Base-by-base conservation (phyloP, 148 eudicot genomes). In the Nepenthes gracilis region DNA sequence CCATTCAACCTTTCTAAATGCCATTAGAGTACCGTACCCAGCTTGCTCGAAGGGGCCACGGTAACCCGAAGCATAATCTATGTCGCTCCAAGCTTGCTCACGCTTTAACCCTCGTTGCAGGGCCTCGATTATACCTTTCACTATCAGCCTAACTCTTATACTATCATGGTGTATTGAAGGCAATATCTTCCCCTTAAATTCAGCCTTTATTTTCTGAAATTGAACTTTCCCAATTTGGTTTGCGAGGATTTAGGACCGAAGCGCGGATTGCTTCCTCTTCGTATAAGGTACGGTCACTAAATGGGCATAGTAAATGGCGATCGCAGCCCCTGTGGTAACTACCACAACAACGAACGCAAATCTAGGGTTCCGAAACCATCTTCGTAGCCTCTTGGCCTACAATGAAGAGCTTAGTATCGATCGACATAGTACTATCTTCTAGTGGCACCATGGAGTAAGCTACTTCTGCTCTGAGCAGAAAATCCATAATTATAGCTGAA, bases 341-440 rank as follows among this genome's bases (percentile, higher is more conserved):
- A 83, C 47, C 12, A 78, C 76, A 12, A 78, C 70, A 11, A 75
- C 71, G 2, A 87, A 58, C 12, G 78, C 59, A 49, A 73, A 65
- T 60, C 80, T 80, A 12, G 88, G 97, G 60, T 88, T 88, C 50
- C 83, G 37, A 68, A 78, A 70, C 90, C 87, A 85, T 12, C 63
- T 36, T 48, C 74, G 55, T 67, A 76, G 9, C 90, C 88, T 57
- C 93, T 72, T 2, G 84, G 82, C 51, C 76, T 71, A 69, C 83
- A 91, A 55, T 92, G 90, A 5, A 70, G 35, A 69, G 88, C 78
- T 43, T 75, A 83, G 59, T 71, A 23, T 6, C 80, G 58, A 61
- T 91, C 97, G 1, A 88, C 90, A 38, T 88, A 82, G 73, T 91
- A 91, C 53, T 71, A 43, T 63, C 97, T 71, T 64, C 70, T 83